A percentile compares a stretch with the other conserved stretches of the same genome.
These are phyloP conservation scores for Leccinum arenicola DNA, from an alignment of 768 basidiomycete species.

Conservation along the genomic window DNA sequence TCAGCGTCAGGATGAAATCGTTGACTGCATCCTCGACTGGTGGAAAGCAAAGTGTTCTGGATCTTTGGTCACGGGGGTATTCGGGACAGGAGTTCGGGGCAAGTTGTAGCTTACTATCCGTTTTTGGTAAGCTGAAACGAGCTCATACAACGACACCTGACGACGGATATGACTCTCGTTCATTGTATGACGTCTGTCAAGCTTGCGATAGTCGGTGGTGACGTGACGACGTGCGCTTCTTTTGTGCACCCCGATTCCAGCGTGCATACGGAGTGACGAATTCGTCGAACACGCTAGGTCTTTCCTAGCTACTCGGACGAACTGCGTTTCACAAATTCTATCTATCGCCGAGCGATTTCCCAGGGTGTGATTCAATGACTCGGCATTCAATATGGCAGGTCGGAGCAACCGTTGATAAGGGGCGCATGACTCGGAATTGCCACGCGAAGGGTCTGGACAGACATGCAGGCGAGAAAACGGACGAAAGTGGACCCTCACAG, in stretches of 20 bases:
- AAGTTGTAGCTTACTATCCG: slow-evolving; percentile 37
- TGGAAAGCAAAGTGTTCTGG: slow-evolving; percentile 47
- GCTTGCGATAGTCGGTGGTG: not conserved
- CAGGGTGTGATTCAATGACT: not conserved
- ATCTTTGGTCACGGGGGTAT: slow-evolving; percentile 58
- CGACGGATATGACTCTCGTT: not conserved
- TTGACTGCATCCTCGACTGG: slow-evolving; percentile 69
- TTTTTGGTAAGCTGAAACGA: not conserved
- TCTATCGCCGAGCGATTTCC: not conserved
- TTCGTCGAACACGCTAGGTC: not conserved
- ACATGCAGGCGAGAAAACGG: not conserved
- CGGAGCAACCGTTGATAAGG: not conserved
- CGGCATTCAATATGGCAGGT: not conserved
- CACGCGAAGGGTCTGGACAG: not conserved
- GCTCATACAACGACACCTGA: not conserved
- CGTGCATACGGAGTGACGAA: not conserved
- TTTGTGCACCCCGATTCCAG: not conserved
- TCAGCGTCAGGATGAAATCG: slow-evolving; percentile 63
- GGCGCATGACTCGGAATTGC: not conserved
- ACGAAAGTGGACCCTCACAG: not conserved
- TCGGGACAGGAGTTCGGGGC: slow-evolving; percentile 52
- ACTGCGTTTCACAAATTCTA: not conserved
- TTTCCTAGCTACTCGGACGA: slow-evolving; percentile 9
- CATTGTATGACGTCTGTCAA: not conserved
- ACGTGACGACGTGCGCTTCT: not conserved